Base-by-base conservation (phyloP, 805 yeast species). In the Candida michaelii region DNA sequence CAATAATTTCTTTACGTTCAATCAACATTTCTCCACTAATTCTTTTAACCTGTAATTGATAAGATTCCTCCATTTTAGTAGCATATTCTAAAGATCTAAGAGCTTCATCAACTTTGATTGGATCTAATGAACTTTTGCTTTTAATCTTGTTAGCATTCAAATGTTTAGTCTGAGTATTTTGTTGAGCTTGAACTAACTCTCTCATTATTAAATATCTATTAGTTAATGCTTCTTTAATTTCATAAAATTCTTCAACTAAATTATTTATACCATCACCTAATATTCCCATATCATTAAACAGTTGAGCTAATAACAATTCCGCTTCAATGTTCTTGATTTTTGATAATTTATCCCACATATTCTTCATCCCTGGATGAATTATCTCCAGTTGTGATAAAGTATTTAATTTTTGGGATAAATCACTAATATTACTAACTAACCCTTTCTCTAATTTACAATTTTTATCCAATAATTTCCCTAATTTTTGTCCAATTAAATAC, bases 171-270 rank as follows among this genome's bases (percentile, higher is more conserved):
- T 77, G 80, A 1, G 96, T 80, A 43, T 73, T 79, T 6, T 81
- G 79, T 60, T 90, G 95, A 1, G 97, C 90, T 56, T 79, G 85
- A 24, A 78, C 55, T 39, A 89, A 69, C 51, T 93, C 99, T 41
- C 97, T 76, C 96, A 93, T 93, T 29, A 91, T 65, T 44, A 93
- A 71, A 60, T 93, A 96, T 45, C 99, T 74, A 63, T 91, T 90
- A 0, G 99, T 93, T 42, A 93, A 69, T 0, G 96, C 84, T 63
- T 93, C 99, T 62, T 93, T 93, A 44, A 90, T 84, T 44, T 85
- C 82, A 60, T 83, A 93, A 12, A 93, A 83, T 53, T 90, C 97
- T 47, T 77, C 77, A 3, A 80, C 68, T 21, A 89, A 67, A 53
- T 77, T 69, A 43, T 73, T 79, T 12, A 89, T 59, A 1, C 85